These are phyloP conservation scores for Fragosphaeria purpurea DNA, from an alignment of 2,329 filamentous ascomycete species.

Conservation along the genomic window DNA sequence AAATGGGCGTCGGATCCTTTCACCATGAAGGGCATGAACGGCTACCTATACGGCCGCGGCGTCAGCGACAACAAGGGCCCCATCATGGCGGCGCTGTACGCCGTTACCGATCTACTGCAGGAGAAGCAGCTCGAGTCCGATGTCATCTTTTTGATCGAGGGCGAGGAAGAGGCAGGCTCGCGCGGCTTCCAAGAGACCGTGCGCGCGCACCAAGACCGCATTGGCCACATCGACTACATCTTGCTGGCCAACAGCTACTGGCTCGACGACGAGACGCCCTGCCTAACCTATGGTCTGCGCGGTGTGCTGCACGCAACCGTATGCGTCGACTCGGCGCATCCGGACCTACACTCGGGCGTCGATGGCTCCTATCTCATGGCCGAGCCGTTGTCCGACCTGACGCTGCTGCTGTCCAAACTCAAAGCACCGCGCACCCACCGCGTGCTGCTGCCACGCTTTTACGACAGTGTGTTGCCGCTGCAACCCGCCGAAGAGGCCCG, in stretches of 20 bases:
- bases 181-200: conserved; percentile 82
- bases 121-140: conserved; percentile 78
- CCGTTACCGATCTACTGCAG: conserved; percentile 78
- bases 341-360: conserved; percentile 92
- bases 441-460: conserved; percentile 80
- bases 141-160: conserved; percentile 88
- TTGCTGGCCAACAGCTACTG: conserved; percentile 96
- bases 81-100: conserved; percentile 86
- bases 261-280: conserved; percentile 92
- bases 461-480: conserved; percentile 70
- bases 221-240: conserved; percentile 89
- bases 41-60: conserved; percentile 91
- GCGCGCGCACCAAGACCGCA: conserved; percentile 66
- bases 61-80: conserved; percentile 97
- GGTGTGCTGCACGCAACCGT: conserved; percentile 91
- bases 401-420: conserved; percentile 69
- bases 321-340: conserved; percentile 73
- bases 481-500: conserved; percentile 66
- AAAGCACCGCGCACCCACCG: conserved; percentile 65
- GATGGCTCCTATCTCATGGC: conserved; percentile 85
- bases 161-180: conserved; percentile 91
- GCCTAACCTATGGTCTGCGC: conserved; percentile 85
- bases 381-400: conserved; percentile 85
- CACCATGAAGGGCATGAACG: conserved; percentile 76
- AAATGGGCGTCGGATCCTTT: conserved; percentile 90